These are phyloP conservation scores for Vitis rotundifolia DNA, from an alignment of 164 flowering plant species.

Conservation along the genomic window DNA sequence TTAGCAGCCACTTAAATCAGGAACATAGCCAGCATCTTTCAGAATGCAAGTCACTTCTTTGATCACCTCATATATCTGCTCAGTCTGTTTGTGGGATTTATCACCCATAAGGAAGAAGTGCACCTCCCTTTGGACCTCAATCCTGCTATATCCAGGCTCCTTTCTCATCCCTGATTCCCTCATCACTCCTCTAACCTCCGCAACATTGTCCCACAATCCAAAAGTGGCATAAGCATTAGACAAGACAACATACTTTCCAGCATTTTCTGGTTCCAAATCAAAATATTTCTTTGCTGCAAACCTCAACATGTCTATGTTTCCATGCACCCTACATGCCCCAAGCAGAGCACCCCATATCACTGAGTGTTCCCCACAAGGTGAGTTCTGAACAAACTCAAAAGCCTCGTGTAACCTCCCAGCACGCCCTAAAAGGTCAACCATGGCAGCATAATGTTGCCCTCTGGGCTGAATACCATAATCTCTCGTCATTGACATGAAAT, in stretches of 20 bases:
- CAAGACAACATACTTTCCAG: constrained; percentile 70
- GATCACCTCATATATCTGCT: constrained; percentile 38
- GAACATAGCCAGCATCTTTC: constrained; percentile 55
- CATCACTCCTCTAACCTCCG: constrained; percentile 59
- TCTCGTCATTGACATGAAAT: constrained; percentile 58
- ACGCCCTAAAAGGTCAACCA: constrained; percentile 80
- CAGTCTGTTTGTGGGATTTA: constrained; percentile 44
- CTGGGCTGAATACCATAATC: constrained; percentile 64
- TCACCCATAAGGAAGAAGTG: constrained; percentile 60
- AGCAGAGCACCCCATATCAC: constrained; percentile 78
- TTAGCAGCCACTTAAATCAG: constrained; percentile 31
- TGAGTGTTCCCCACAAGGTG: constrained; percentile 61
- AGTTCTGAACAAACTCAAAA: constrained; percentile 50
- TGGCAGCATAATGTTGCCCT: constrained; percentile 69
- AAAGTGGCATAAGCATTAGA: constrained; percentile 68
- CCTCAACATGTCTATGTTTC: constrained; percentile 51
- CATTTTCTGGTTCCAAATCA: constrained; percentile 62
- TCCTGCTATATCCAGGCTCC: constrained; percentile 81
- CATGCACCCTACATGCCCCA: constrained; percentile 71
- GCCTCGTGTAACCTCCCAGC: constrained; percentile 76
- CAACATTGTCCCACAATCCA: constrained; percentile 71
- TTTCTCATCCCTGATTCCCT: constrained; percentile 56
- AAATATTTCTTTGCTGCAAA: constrained; percentile 61
- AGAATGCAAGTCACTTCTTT: constrained; percentile 33
- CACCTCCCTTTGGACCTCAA: constrained; percentile 57